Evolutionary conservation across 805 yeast species (phyloP).

Genomic region (Pichia cephalocereana): DNA sequence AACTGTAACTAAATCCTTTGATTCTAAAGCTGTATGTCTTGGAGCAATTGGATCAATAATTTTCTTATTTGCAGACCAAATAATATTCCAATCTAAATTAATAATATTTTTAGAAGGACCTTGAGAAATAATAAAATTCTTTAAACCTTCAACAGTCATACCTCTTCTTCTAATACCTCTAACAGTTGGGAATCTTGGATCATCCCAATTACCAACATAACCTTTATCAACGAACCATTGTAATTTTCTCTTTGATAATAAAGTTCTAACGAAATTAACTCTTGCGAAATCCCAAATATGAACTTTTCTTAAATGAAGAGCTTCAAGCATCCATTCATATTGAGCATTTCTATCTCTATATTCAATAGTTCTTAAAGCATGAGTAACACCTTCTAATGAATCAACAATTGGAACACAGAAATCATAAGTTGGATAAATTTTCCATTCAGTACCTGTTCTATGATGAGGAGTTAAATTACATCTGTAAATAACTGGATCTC

Average conservation of each 20-base stretch:
- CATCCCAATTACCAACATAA: conserved; percentile 92
- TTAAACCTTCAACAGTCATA: conserved; percentile 96
- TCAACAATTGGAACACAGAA: conserved; percentile 98
- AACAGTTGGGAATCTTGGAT: conserved; percentile 98
- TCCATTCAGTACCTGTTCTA: conserved; percentile 90
- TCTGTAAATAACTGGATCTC: conserved; percentile 98
- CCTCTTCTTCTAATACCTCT: conserved; percentile 99
- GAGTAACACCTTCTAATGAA: conserved; percentile 94
- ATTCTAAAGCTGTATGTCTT: conserved; percentile 77
- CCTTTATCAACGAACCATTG: conserved; percentile 98
- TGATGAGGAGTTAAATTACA: conserved; percentile 97
- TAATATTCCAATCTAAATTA: conserved; percentile 94
- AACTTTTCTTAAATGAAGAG: conserved; percentile 78
- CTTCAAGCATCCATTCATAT: conserved; percentile 90
- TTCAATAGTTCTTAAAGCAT: conserved; percentile 95
- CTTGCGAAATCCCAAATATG: conserved; percentile 98
- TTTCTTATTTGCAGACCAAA: conserved; percentile 97
- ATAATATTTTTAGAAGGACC: conserved; percentile 97
- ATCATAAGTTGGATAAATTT: conserved; percentile 96
- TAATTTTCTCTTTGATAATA: conserved; percentile 91
- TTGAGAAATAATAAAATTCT: conserved; percentile 87
- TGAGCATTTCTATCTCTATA: conserved; percentile 98
- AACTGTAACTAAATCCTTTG: conserved; percentile 58
- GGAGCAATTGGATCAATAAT: conserved; percentile 96
- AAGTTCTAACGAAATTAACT: conserved; percentile 92